Evolutionary conservation across 2,329 filamentous ascomycete genomes (phyloP).

Genomic region (Penicillium sp.): DNA sequence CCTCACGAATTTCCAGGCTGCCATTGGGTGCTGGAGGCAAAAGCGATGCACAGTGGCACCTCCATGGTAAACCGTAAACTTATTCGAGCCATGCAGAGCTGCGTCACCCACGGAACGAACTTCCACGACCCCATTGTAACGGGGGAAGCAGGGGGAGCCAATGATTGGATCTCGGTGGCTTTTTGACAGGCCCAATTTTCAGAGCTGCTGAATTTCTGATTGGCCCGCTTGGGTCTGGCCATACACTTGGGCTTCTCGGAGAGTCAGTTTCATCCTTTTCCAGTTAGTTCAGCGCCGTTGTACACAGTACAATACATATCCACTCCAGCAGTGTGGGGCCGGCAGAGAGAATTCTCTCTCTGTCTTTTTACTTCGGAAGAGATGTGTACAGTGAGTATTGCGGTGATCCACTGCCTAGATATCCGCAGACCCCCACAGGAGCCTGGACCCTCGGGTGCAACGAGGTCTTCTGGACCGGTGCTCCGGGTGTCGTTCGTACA

Average conservation of each 20-base stretch:
- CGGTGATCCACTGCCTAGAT: slow-evolving; percentile 17
- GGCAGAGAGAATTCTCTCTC: background rate
- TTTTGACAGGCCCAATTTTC: slow-evolving; percentile 13
- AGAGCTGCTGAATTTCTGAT: slow-evolving; percentile 11
- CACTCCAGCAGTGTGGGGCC: background rate
- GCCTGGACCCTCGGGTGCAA: slow-evolving; percentile 15
- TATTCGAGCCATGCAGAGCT: background rate
- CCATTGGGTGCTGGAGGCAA: slow-evolving; percentile 2
- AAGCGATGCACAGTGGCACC: background rate
- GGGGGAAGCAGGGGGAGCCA: slow-evolving; percentile 13
- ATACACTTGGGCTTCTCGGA: background rate
- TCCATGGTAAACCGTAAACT: background rate
- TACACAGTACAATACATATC: background rate
- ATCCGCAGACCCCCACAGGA: slow-evolving; percentile 15
- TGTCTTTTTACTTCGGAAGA: background rate
- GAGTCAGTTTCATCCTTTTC: background rate
- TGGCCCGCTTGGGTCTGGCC: slow-evolving; percentile 10
- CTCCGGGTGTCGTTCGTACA: background rate
- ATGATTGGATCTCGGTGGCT: slow-evolving; percentile 9
- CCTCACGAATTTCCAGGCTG: background rate
- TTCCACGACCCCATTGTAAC: background rate
- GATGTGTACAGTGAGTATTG: background rate
- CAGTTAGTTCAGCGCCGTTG: background rate
- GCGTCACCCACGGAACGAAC: slow-evolving; percentile 7
- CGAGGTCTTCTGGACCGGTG: background rate